Percentiles rank a stretch among this genome's conserved stretches.
phyloP scores from a whole-genome alignment of 148 eudicot genomes.

The Limonium bicolor region DNA sequence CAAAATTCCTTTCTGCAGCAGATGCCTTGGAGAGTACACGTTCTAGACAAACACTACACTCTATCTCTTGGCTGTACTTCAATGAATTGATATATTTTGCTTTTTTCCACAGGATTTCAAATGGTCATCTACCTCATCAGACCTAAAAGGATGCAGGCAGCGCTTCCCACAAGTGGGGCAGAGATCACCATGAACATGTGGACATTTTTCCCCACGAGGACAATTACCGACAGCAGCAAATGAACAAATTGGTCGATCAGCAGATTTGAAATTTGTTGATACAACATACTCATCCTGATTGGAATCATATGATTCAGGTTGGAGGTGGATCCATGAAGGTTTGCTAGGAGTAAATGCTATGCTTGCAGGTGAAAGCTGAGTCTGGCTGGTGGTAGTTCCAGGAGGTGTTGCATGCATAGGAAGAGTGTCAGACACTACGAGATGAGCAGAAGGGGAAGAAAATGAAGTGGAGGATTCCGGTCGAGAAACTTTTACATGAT shows the following conservation, averaged over 20 bases:
- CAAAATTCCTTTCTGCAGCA: slow-evolving; percentile 69
- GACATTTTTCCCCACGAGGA: slow-evolving; percentile 75
- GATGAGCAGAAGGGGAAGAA: slow-evolving; percentile 33
- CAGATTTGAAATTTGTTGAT: background rate
- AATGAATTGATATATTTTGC: slow-evolving; percentile 28
- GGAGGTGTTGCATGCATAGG: background rate
- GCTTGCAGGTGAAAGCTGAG: background rate
- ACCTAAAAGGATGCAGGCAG: slow-evolving; percentile 86
- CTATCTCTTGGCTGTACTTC: slow-evolving; percentile 83
- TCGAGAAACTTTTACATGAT: slow-evolving; percentile 60
- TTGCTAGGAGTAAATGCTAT: background rate
- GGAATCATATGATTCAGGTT: background rate
- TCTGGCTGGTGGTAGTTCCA: no score
- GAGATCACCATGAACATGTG: slow-evolving; percentile 85
- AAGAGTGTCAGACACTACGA: slow-evolving; percentile 11
- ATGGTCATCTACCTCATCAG: slow-evolving; percentile 75
- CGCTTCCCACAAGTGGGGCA: slow-evolving; percentile 65
- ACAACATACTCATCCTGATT: background rate
- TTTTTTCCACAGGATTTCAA: slow-evolving; percentile 44
- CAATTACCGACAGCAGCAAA: slow-evolving; percentile 86
- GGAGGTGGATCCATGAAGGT: slow-evolving; percentile 1
- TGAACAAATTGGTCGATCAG: slow-evolving; percentile 55
- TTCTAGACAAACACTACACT: slow-evolving; percentile 94
- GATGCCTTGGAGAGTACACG: slow-evolving; percentile 65
- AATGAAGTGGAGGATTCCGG: slow-evolving; percentile 33